Conservation (phyloP, 768 basidiomycete species). For the Hypsizygus marmoreus region DNA sequence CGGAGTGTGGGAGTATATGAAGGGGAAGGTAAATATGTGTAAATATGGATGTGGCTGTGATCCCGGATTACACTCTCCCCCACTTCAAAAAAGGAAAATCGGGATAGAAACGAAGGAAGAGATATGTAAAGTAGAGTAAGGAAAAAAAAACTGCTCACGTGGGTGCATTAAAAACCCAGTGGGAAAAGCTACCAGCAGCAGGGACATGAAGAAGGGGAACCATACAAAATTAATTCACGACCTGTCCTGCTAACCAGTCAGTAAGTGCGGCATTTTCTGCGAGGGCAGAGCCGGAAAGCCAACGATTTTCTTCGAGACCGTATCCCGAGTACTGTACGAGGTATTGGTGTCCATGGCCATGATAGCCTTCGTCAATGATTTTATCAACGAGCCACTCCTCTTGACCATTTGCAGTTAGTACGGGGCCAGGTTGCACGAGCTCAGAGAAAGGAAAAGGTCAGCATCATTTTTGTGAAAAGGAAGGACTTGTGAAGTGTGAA, state of each 20-base stretch:
- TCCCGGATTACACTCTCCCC: conserved; percentile 7
- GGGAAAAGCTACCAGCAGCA: conserved; percentile 9
- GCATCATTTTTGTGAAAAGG: conserved; percentile 30
- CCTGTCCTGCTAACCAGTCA: conserved; percentile 12
- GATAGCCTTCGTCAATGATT: conserved; percentile 25
- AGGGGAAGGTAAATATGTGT: too few species aligned
- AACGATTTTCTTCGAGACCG: conserved; percentile 23
- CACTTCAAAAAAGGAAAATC: background rate
- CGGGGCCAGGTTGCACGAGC: conserved; percentile 14
- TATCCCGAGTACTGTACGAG: conserved; percentile 32
- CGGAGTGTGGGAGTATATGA: too few species aligned
- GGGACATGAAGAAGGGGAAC: background rate
- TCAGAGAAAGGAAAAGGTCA: conserved; percentile 27
- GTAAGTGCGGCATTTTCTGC: conserved; percentile 22
- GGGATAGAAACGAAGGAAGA: background rate
- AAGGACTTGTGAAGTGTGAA: conserved; percentile 30
- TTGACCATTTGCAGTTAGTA: conserved; percentile 23
- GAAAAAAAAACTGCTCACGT: background rate
- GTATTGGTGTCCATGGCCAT: conserved; percentile 26
- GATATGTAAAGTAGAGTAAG: background rate
- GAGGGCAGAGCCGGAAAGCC: conserved; percentile 24
- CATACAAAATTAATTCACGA: background rate
- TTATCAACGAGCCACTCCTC: conserved; percentile 26
- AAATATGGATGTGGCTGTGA: too few species aligned
- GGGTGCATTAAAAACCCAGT: conserved; percentile 10